Conservation (phyloP, 345 rosid species). For the Eucalyptus camaldulensis region DNA sequence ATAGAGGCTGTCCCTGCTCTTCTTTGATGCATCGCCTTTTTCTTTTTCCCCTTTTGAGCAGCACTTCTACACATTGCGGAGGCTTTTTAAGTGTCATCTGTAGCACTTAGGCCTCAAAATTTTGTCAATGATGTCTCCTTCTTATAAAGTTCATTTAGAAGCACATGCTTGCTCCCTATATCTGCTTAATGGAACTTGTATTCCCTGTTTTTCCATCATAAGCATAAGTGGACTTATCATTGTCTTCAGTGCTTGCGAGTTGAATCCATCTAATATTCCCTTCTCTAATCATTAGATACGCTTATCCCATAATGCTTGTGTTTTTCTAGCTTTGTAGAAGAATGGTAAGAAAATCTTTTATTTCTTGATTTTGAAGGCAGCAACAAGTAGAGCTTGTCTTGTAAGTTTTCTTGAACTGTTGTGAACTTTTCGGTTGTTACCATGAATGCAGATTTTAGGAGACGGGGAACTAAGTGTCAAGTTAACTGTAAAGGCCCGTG, state of each 20-base stretch:
- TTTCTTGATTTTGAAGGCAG: background rate
- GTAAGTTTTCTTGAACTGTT: background rate
- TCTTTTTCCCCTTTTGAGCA: background rate
- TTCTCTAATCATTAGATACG: background rate
- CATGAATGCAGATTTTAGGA: constrained; percentile 54
- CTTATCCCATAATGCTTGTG: background rate
- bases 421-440: background rate
- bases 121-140: background rate
- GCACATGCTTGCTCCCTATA: background rate
- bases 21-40: background rate
- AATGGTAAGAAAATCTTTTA: background rate
- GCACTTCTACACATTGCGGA: background rate
- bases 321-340: background rate
- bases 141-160: background rate
- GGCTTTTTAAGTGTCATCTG: background rate
- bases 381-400: background rate
- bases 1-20: background rate
- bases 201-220: background rate
- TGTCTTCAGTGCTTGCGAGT: background rate
- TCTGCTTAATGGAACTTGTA: background rate
- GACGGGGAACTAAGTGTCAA: constrained; percentile 66
- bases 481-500: constrained; percentile 71
- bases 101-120: background rate
- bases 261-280: background rate
- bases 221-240: background rate